Conservation (phyloP, 192 early-diverging fungal genomes). For the Chytriomyces sp. region DNA sequence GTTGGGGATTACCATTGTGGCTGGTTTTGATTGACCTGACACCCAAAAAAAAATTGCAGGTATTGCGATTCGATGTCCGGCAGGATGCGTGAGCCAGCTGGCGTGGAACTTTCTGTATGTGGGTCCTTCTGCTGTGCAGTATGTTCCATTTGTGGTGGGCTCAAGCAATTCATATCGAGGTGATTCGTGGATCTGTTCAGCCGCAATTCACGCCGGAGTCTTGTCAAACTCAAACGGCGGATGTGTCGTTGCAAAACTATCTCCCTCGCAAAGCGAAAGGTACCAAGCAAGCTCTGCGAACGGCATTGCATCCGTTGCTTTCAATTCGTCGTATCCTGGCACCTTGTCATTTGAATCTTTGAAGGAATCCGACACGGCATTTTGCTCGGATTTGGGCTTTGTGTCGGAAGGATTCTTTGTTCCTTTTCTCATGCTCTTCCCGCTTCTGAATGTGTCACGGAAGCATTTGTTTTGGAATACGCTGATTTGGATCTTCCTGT, state of each 20-base stretch:
- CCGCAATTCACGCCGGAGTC: constrained; percentile 43
- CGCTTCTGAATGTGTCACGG: constrained; percentile 33
- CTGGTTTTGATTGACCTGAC: neutral
- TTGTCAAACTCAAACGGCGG: constrained; percentile 38
- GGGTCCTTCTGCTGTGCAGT: constrained; percentile 10
- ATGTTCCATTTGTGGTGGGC: constrained; percentile 43
- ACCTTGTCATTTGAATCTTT: constrained; percentile 13
- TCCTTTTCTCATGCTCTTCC: constrained; percentile 31
- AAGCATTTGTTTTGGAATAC: constrained; percentile 13
- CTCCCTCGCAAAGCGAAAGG: constrained; percentile 16
- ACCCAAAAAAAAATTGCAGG: neutral
- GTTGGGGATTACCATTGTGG: neutral
- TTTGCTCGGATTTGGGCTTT: constrained; percentile 45
- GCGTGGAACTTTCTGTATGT: constrained; percentile 21
- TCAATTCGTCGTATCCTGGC: constrained; percentile 44
- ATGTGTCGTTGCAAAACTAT: constrained; percentile 33
- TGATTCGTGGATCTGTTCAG: constrained; percentile 43
- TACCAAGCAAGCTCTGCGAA: constrained; percentile 23
- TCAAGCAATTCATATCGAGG: constrained; percentile 32
- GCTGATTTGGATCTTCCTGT: constrained; percentile 23
- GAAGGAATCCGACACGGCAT: neutral
- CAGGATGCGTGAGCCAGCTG: constrained; percentile 17
- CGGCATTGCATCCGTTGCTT: constrained; percentile 33
- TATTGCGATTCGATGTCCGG: constrained; percentile 27
- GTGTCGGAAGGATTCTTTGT: constrained; percentile 35